Conservation (phyloP, 371 early-diverging fungal genomes). For the Dinochytrium kinnereticum region DNA sequence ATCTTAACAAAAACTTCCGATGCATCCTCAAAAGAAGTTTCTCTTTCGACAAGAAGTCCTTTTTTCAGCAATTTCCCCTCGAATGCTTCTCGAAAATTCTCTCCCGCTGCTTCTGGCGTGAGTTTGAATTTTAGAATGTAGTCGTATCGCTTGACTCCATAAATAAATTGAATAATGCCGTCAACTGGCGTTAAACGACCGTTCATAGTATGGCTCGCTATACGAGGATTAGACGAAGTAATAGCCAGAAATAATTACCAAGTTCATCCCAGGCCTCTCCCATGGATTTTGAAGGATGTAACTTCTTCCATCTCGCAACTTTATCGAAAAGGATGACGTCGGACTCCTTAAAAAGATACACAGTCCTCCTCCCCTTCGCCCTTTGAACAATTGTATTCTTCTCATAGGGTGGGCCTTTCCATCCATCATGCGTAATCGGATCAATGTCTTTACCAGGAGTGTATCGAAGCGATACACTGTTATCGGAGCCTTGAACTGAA, state of each 20-base stretch:
- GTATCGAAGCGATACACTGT: background rate
- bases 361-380: conserved; percentile 22
- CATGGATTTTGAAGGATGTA: background rate
- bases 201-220: background rate
- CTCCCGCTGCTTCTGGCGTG: background rate
- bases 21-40: conserved; percentile 47
- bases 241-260: conserved; percentile 6
- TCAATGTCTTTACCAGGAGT: background rate
- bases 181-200: conserved; percentile 20
- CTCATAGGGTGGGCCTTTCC: conserved; percentile 23
- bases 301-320: conserved; percentile 30
- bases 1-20: conserved; percentile 56
- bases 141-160: conserved; percentile 29
- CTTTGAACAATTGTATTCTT: background rate
- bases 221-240: background rate
- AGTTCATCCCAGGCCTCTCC: conserved; percentile 31
- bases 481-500: background rate
- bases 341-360: conserved; percentile 15
- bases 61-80: conserved; percentile 42
- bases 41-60: conserved; percentile 53
- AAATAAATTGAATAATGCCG: conserved; percentile 27
- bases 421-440: conserved; percentile 21
- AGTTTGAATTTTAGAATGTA: conserved; percentile 27
- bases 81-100: conserved; percentile 31
- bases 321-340: conserved; percentile 28